phyloP scores from a whole-genome alignment of 805 yeast genomes.

The Brettanomyces naardenensis region DNA sequence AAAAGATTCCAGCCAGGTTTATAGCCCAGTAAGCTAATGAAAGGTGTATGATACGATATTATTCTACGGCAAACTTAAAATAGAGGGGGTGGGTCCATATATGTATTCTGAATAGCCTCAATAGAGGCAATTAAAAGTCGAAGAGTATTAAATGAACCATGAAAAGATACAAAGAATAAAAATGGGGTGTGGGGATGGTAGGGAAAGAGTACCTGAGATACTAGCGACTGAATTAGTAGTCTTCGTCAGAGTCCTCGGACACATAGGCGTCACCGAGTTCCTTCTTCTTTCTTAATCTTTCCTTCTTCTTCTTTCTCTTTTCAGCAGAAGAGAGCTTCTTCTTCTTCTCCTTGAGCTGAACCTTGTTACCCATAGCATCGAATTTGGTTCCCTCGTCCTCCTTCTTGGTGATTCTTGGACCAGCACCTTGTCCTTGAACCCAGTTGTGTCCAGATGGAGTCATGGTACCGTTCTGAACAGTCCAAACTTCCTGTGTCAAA shows the following conservation, averaged over 20 bases:
- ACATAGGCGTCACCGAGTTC: constrained; percentile 98
- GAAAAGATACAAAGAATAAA: neutral
- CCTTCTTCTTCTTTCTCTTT: constrained; percentile 99
- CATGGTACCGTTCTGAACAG: constrained; percentile 96
- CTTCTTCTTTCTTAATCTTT: constrained; percentile 99
- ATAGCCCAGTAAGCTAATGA: neutral
- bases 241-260: constrained; percentile 52
- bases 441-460: constrained; percentile 99
- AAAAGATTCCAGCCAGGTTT: constrained; percentile 10
- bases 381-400: constrained; percentile 93
- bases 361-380: constrained; percentile 99
- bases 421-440: constrained; percentile 99
- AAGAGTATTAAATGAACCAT: constrained; percentile 1
- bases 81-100: too few species aligned
- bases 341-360: constrained; percentile 93
- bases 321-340: constrained; percentile 97
- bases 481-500: constrained; percentile 99
- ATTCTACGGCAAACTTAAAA: too few species aligned
- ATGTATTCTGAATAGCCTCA: too few species aligned
- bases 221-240: too few species aligned
- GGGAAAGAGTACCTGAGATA: too few species aligned
- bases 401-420: constrained; percentile 98
- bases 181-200: neutral
- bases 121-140: neutral
- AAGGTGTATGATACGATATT: neutral